Conservation (phyloP, 1,139 yeast species). For the Nakaseomyces glabratus region DNA sequence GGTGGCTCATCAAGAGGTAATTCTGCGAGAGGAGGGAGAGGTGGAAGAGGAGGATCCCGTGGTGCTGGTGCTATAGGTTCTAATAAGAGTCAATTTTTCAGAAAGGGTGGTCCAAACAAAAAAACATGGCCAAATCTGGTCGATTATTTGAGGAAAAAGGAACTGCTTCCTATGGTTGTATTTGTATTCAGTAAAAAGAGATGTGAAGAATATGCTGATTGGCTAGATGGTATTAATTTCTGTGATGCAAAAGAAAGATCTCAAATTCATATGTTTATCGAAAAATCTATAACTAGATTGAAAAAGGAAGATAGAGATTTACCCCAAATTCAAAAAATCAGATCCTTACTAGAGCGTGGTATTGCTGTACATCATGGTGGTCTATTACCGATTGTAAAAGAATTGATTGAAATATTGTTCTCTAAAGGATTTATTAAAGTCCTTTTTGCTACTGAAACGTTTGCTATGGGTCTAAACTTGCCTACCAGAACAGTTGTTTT, state of each 20-base stretch:
- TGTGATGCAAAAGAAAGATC: conserved; percentile 78
- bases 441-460: conserved; percentile 93
- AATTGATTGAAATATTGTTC: conserved; percentile 85
- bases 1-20: conserved; percentile 33
- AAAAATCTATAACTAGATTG: conserved; percentile 76
- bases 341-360: conserved; percentile 81
- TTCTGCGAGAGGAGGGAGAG: conserved; percentile 25
- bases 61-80: conserved; percentile 35
- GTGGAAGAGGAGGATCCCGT: conserved; percentile 33
- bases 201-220: conserved; percentile 87
- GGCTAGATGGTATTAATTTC: conserved; percentile 65
- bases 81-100: conserved; percentile 33
- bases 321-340: conserved; percentile 77
- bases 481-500: conserved; percentile 97
- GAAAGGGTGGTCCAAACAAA: conserved; percentile 65
- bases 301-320: conserved; percentile 86
- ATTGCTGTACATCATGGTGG: conserved; percentile 99
- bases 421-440: conserved; percentile 81
- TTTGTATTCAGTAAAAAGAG: conserved; percentile 90
- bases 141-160: conserved; percentile 57
- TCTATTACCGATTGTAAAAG: conserved; percentile 86
- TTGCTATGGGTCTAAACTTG: conserved; percentile 94
- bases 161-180: conserved; percentile 77
- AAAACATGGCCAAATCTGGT: conserved; percentile 71
- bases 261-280: conserved; percentile 87